phyloP scores from a whole-genome alignment of 2,329 filamentous ascomycete species.

The Cladosporium sp. region DNA sequence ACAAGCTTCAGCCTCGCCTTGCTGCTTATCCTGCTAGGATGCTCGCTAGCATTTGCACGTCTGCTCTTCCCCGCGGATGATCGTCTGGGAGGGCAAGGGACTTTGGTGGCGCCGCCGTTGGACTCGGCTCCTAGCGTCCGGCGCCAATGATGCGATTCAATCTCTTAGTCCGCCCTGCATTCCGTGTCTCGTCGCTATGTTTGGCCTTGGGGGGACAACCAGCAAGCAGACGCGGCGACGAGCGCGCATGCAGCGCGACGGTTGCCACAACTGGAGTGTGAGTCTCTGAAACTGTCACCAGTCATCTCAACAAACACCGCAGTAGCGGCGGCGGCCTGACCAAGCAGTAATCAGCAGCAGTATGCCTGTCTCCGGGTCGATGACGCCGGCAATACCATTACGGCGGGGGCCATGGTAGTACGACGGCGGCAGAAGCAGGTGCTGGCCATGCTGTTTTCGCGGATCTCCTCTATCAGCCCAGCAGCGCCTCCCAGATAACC shows the following conservation, averaged over 20 bases:
- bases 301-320: slow-evolving; percentile 16
- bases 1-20: slow-evolving; percentile 17
- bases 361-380: slow-evolving; percentile 7
- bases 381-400: slow-evolving; percentile 17
- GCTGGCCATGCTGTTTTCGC: slow-evolving; percentile 16
- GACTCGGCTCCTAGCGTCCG: background rate
- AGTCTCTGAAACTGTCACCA: slow-evolving; percentile 8
- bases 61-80: slow-evolving; percentile 17
- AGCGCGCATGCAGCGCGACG: background rate
- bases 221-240: background rate
- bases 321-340: slow-evolving; percentile 1
- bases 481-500: slow-evolving; percentile 15
- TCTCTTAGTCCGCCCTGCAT: slow-evolving; percentile 12
- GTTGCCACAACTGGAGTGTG: slow-evolving; percentile 10
- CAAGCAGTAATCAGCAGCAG: background rate
- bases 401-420: slow-evolving; percentile 7
- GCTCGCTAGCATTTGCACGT: slow-evolving; percentile 3
- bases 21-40: slow-evolving; percentile 4
- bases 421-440: background rate
- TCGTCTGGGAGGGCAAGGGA: slow-evolving; percentile 5
- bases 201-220: slow-evolving; percentile 14
- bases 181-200: slow-evolving; percentile 19
- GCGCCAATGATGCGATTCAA: slow-evolving; percentile 19
- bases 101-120: slow-evolving; percentile 13
- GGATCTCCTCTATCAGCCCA: slow-evolving; percentile 18